Evolutionary conservation across 495 filamentous ascomycete genomes (phyloP).

Genomic region (Penicillium crystallinum): DNA sequence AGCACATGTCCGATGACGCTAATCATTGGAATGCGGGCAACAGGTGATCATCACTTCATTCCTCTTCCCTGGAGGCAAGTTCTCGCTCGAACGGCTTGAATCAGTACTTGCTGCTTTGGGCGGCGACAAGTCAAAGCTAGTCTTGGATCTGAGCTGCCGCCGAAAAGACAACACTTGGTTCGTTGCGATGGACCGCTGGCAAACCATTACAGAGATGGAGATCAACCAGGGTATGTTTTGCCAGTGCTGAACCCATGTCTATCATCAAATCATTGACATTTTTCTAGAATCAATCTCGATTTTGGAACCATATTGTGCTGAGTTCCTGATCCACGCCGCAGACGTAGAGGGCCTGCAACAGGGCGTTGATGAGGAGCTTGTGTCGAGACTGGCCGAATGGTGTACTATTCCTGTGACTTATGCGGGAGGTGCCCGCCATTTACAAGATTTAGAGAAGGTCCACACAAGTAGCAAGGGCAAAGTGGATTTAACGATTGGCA

Average conservation of each 20-base stretch:
- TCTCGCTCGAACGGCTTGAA: conserved; percentile 67
- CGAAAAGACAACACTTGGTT: conserved; percentile 71
- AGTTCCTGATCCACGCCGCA: conserved; percentile 98
- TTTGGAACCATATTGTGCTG: conserved; percentile 85
- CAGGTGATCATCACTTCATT: conserved; percentile 88
- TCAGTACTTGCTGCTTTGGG: conserved; percentile 65
- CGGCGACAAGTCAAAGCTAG: conserved; percentile 72
- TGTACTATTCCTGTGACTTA: conserved; percentile 91
- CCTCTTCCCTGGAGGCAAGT: conserved; percentile 79
- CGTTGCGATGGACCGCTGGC: conserved; percentile 98
- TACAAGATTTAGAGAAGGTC: conserved; percentile 76
- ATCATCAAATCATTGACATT: conserved; percentile 1
- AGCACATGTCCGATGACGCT: conserved; percentile 6
- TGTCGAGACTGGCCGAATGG: conserved; percentile 72
- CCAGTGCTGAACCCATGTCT: background rate
- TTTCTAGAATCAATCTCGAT: conserved; percentile 65
- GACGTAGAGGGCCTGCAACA: conserved; percentile 90
- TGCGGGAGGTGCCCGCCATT: conserved; percentile 80
- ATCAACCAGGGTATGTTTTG: conserved; percentile 64
- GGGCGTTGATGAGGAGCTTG: conserved; percentile 83
- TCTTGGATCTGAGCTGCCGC: conserved; percentile 91
- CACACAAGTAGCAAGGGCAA: conserved; percentile 69
- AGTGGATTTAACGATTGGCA: conserved; percentile 93
- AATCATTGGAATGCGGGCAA: conserved; percentile 21
- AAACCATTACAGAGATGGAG: conserved; percentile 93